Percentiles rank a stretch among this genome's conserved stretches.
Conservation (phyloP, 345 rosid genomes). For the Syzygium aqueum region DNA sequence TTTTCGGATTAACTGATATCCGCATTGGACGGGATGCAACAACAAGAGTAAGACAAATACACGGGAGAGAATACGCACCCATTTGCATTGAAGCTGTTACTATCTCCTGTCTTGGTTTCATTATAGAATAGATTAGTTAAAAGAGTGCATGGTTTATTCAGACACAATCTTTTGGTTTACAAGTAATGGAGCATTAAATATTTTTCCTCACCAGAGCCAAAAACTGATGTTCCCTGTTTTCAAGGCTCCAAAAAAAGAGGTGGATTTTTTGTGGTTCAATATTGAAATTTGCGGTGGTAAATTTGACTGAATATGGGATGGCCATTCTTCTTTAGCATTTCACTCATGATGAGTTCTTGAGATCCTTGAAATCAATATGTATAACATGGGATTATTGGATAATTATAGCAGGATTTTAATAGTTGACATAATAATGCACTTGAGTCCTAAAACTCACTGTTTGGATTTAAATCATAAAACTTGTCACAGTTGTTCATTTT, state of each 20-base stretch:
- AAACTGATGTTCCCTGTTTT: background rate
- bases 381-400: background rate
- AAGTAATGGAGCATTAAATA: background rate
- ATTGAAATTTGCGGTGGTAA: background rate
- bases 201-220: background rate
- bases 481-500: background rate
- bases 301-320: background rate
- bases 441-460: background rate
- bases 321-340: background rate
- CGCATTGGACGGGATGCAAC: background rate
- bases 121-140: background rate
- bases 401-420: background rate
- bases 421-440: background rate
- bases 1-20: background rate
- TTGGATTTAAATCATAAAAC: background rate
- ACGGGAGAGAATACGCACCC: background rate
- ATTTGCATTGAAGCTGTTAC: background rate
- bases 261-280: background rate
- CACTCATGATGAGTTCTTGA: background rate
- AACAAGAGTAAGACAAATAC: background rate
- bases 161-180: background rate
- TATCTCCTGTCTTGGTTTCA: background rate
- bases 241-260: background rate
- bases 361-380: background rate
- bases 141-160: background rate